Base-by-base conservation (phyloP, 1,284 basidiomycete species). In the Austropuccinia psidii region DNA sequence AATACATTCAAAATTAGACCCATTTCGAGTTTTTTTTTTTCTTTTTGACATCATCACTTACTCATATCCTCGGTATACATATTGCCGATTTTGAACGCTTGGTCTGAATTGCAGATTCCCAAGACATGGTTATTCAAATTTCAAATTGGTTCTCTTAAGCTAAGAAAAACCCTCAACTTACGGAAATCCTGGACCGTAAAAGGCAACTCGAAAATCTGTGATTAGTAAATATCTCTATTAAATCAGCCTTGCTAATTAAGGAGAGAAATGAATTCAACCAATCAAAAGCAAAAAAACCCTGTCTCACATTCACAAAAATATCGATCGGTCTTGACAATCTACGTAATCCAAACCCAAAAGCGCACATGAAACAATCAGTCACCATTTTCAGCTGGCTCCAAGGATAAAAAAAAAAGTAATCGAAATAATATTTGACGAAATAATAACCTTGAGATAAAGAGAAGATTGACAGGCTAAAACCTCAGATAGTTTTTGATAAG, bases 171-270 rank as follows among this genome's bases (percentile, higher is more conserved):
- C n/a, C 62, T 93, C 87, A 4, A 90, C 89, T 17, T 83, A 85
- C 0, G 92, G 92, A 83, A 93, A 95, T 76, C 87, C 77, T 35
- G 73, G 88, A n/a, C 92, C 92, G 80, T 89, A 93, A 82, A 93
- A 95, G 3, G 90, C 89, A 15, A 98, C 91, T 61, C 91, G 85
- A 84, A 95, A 98, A 82, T 95, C 97, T 77, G 93, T 90, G 6
- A 90, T 4, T 58, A 57, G 45, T 17, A 47, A 49, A 19, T 3
- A 31, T 33, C 6, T 7, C 6, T 17, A 15, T 7, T n/a, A 31
- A 37, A 39, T 29, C 13, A 58, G n/a, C 9, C 33, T 37, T 33
- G 47, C 13, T 87, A 78, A 91, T 89, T 88, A 76, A 93, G 90
- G 75, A 91, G 83, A 7, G 94, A 21, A 9, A n/a, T n/a, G n/a